These are phyloP conservation scores for Calonectria leucothoes DNA, from an alignment of 2,329 filamentous ascomycete species.

Conservation along the genomic window DNA sequence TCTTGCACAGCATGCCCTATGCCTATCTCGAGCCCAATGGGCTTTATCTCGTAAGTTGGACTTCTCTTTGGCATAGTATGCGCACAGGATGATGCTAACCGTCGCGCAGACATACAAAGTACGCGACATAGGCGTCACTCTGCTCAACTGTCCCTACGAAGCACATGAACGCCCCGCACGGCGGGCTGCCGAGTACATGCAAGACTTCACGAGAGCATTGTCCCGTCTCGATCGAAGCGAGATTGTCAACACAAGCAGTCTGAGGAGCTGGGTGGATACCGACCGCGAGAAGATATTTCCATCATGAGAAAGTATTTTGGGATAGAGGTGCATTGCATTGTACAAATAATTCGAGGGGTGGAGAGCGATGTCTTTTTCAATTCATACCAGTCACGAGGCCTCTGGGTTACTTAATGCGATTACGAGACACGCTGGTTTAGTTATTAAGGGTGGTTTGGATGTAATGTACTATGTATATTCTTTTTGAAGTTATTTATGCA, in stretches of 20 bases:
- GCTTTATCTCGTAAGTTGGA: constrained; percentile 42
- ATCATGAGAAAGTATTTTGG: neutral
- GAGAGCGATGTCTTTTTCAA: neutral
- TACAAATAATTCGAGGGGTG: neutral
- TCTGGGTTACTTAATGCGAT: neutral
- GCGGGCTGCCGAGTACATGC: constrained; percentile 43
- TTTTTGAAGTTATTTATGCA: neutral
- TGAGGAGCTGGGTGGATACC: constrained; percentile 46
- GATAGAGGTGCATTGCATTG: neutral
- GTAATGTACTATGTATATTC: neutral
- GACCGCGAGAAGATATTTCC: constrained; percentile 11
- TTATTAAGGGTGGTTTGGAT: neutral
- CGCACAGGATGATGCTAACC: neutral
- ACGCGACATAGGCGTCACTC: constrained; percentile 47
- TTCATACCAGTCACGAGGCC: neutral
- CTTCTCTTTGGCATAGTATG: neutral
- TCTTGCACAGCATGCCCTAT: constrained; percentile 48
- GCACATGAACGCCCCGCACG: constrained; percentile 37
- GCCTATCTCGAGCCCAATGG: constrained; percentile 49
- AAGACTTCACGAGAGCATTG: constrained; percentile 43
- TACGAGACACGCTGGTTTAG: neutral
- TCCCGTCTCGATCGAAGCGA: constrained; percentile 47
- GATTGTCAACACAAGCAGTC: constrained; percentile 44
- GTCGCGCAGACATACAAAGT: constrained; percentile 45
- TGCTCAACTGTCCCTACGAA: constrained; percentile 48